These are phyloP conservation scores for Hyphopichia wangnamkhiaoensis DNA, from an alignment of 1,139 yeast species.

Conservation along the genomic window DNA sequence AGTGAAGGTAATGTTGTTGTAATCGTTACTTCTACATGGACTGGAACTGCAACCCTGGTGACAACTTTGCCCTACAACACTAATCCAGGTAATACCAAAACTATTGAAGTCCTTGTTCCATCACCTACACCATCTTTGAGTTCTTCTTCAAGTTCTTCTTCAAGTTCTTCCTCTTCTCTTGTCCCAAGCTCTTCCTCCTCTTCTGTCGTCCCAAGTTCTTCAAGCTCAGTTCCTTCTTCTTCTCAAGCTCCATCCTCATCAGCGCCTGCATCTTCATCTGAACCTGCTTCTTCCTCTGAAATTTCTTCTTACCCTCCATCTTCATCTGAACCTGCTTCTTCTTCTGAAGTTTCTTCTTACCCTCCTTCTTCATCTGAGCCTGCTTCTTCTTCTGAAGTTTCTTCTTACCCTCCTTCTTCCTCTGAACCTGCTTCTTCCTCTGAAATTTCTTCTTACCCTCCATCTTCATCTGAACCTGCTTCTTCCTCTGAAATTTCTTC, in stretches of 20 bases:
- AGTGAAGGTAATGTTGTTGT: conserved; percentile 22
- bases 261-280: background rate
- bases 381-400: conserved; percentile 1
- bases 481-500: background rate
- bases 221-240: background rate
- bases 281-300: background rate
- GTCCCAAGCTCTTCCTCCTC: background rate
- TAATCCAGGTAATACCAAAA: conserved; percentile 15
- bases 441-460: background rate
- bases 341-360: background rate
- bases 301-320: background rate
- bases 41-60: conserved; percentile 20
- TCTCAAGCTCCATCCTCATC: background rate
- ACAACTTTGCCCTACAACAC: conserved; percentile 18
- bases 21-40: conserved; percentile 25
- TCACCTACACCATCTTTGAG: background rate
- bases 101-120: conserved; percentile 18
- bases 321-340: background rate
- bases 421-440: background rate
- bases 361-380: background rate
- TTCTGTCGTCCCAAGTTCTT: background rate
- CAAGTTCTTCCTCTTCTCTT: background rate
- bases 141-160: background rate
- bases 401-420: background rate
- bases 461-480: background rate